Conservation (phyloP, 2,329 filamentous ascomycete genomes). For the Cryphonectria carpinicola region DNA sequence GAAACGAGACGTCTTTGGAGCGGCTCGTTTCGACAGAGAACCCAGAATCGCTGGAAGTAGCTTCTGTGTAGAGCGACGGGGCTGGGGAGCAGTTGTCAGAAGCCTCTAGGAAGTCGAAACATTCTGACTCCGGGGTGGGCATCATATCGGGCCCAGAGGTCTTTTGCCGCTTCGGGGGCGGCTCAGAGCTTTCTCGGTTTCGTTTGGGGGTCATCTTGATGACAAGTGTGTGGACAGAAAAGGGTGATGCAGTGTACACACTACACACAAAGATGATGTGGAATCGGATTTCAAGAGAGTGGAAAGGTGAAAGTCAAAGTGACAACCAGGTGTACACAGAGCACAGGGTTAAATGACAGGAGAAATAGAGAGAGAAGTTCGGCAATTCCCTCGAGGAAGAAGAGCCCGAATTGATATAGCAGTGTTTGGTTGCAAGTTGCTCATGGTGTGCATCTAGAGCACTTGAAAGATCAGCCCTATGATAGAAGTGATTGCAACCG, state of each 20-base stretch:
- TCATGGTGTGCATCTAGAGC: neutral
- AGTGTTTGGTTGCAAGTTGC: neutral
- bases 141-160: neutral
- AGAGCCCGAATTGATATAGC: neutral
- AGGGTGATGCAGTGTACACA: neutral
- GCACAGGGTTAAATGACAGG: neutral
- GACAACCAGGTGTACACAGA: neutral
- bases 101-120: neutral
- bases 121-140: neutral
- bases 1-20: neutral
- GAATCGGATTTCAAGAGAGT: neutral
- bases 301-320: neutral
- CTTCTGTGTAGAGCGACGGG: neutral
- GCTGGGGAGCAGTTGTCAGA: neutral
- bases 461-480: too few species aligned
- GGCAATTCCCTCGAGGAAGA: neutral
- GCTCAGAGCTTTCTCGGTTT: neutral
- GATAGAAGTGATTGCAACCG: too few species aligned
- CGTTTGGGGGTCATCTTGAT: neutral
- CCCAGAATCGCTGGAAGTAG: neutral
- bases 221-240: neutral
- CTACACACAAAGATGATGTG: neutral
- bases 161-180: neutral
- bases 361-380: neutral
- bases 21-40: neutral